Percentiles rank a stretch among this genome's conserved stretches.
Evolutionary conservation across 345 rosid species (phyloP).

Genomic region (Aquilaria yunnanensis): DNA sequence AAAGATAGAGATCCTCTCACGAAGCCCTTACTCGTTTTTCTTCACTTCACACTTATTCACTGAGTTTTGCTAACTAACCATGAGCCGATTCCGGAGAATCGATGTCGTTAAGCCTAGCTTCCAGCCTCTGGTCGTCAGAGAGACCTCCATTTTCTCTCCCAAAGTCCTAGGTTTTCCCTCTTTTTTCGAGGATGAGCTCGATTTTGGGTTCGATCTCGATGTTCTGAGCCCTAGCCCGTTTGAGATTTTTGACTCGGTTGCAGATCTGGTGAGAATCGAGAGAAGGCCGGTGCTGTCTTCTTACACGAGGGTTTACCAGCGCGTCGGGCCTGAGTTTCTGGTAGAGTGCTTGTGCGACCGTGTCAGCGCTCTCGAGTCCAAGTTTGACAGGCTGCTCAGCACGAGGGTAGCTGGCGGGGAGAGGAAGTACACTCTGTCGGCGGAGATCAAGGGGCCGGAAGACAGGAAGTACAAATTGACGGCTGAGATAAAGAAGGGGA

Average conservation of each 20-base stretch:
- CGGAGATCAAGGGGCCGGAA: slow-evolving; percentile 64
- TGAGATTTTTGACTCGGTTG: slow-evolving; percentile 36
- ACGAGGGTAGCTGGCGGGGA: slow-evolving; percentile 30
- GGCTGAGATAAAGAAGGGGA: slow-evolving; percentile 49
- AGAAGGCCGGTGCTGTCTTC: slow-evolving; percentile 35
- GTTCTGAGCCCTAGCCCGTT: slow-evolving; percentile 30
- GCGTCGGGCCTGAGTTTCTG: slow-evolving; percentile 28
- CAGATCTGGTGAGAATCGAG: slow-evolving; percentile 59
- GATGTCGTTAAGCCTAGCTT: slow-evolving; percentile 38
- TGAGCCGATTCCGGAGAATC: slow-evolving; percentile 42
- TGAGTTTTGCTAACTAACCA: slow-evolving; percentile 23
- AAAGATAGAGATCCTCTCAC: too few relatives aligned
- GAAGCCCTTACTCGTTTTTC: background rate
- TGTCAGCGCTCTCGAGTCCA: slow-evolving; percentile 60
- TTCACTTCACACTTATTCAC: slow-evolving; percentile 12
- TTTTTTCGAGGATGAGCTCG: slow-evolving; percentile 24
- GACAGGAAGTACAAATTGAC: slow-evolving; percentile 70
- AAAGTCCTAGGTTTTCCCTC: slow-evolving; percentile 24
- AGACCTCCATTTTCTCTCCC: slow-evolving; percentile 34
- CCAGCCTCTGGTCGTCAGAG: slow-evolving; percentile 17
- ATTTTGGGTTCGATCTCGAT: slow-evolving; percentile 33
- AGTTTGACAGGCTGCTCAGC: slow-evolving; percentile 43
- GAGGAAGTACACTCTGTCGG: slow-evolving; percentile 72
- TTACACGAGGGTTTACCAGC: slow-evolving; percentile 43
- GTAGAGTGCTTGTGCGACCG: slow-evolving; percentile 51